Base-by-base conservation (phyloP, 495 filamentous ascomycete genomes). In the Parathielavia appendiculata region DNA sequence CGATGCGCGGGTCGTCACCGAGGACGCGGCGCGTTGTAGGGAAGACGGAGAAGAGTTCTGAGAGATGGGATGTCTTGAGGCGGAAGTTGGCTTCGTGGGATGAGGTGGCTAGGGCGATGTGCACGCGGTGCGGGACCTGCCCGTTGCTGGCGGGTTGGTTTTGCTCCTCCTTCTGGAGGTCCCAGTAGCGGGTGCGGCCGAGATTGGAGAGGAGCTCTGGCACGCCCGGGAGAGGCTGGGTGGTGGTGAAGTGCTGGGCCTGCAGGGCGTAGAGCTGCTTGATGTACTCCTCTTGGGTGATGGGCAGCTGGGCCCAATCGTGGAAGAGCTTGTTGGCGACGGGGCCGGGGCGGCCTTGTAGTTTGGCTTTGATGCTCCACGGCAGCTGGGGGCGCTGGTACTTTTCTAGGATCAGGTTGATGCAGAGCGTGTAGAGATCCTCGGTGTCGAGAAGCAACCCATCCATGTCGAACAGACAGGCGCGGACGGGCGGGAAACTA, bases 391-490 rank as follows among this genome's bases (percentile, higher is more conserved):
- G 84, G 38, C 83, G 84, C 58, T 81, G 81, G 69, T 92, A 86
- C 66, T 88, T 81, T 41, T 77, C 74, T 8, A 99, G 86, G 41
- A 97, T 80, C 39, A 83, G 72, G 72, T 97, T 96, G 30, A 89
- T 87, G 71, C 86, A 87, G 23, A 81, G 69, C 0, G 90, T 93
- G 76, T 97, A 97, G 57, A 87, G 81, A 70, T 99, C 95, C 69
- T 99, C 93, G 16, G 90, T 90, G 73, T 97, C 86, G 61, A 98
- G 85, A 19, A 98, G 81, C 30, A 98, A 86, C 44, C 93, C 93
- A 69, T 98, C 93, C 91, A 98, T 96, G 79, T 98, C 93, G 69
- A 99, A 99, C 57, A 99, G 86, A 74, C 91, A 96, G 58, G 93
- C 93, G 56, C 90, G 83, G 56, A 97, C 82, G 47, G 86, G 85